These are phyloP conservation scores for Neopestalotiopsis clavispora DNA, from an alignment of 2,329 filamentous ascomycete species.

Conservation along the genomic window DNA sequence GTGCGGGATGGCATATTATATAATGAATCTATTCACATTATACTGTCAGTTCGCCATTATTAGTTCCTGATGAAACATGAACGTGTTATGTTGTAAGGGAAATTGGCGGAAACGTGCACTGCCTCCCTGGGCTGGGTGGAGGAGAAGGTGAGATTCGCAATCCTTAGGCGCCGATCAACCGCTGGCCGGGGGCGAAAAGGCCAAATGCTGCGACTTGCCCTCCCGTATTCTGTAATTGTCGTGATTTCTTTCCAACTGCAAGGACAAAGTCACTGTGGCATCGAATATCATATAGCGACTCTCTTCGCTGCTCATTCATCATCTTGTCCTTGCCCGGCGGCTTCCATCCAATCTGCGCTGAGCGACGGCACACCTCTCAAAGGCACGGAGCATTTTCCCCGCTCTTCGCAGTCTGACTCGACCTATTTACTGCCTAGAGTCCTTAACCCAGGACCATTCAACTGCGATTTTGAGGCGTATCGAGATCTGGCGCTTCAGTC, in stretches of 20 bases:
- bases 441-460: background rate
- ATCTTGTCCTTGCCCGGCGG: background rate
- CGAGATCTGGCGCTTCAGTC: background rate
- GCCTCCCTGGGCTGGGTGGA: background rate
- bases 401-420: background rate
- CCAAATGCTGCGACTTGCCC: background rate
- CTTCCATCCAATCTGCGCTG: background rate
- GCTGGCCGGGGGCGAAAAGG: background rate
- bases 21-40: background rate
- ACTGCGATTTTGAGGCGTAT: background rate
- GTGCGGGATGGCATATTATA: no score
- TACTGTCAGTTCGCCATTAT: background rate
- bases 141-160: background rate
- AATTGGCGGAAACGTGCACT: background rate
- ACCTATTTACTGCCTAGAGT: background rate
- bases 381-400: background rate
- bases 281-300: background rate
- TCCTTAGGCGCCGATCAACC: background rate
- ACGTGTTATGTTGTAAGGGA: background rate
- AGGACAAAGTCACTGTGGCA: background rate
- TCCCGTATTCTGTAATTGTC: slow-evolving; percentile 1
- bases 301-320: background rate
- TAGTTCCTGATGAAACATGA: background rate
- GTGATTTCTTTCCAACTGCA: background rate
- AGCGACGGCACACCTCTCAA: background rate